A percentile compares a stretch with the other conserved stretches of the same genome.
phyloP scores from a whole-genome alignment of 2,329 filamentous ascomycete species.

The Coniella vitis region DNA sequence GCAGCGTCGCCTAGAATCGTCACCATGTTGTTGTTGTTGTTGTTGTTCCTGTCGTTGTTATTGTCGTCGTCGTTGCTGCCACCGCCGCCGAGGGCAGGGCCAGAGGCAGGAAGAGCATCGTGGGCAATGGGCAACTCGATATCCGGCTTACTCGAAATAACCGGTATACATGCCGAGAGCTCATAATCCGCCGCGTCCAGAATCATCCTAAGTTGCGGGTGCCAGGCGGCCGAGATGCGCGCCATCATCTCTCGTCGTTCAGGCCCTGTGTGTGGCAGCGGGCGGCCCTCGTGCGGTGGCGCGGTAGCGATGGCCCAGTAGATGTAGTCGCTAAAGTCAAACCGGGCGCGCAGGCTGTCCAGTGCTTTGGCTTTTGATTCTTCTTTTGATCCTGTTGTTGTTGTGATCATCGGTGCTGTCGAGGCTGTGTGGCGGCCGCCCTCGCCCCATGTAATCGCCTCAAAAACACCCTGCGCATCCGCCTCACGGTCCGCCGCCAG shows the following conservation, averaged over 20 bases:
- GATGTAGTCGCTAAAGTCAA: slow-evolving; percentile 25
- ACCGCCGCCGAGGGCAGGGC: no score
- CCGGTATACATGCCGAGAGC: background rate
- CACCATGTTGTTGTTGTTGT: no score
- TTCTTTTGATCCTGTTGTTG: no score
- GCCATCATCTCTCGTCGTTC: background rate
- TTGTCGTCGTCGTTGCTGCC: no score
- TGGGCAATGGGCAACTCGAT: background rate
- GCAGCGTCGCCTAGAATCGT: slow-evolving; percentile 16
- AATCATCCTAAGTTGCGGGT: background rate
- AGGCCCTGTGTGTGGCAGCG: background rate
- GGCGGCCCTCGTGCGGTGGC: background rate
- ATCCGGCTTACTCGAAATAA: slow-evolving; percentile 1
- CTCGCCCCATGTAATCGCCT: slow-evolving; percentile 15
- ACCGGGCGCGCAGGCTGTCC: background rate
- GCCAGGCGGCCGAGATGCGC: background rate
- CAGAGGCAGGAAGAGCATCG: no score
- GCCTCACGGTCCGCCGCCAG: slow-evolving; percentile 18
- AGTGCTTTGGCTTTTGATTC: no score
- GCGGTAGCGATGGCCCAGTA: slow-evolving; percentile 26
- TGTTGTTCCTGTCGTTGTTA: no score
- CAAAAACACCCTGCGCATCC: slow-evolving; percentile 10
- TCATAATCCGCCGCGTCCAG: background rate
- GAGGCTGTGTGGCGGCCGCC: background rate
- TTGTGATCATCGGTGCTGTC: no score